Conservation (phyloP, 2,329 filamentous ascomycete genomes). For the Fusarium euwallaceae region DNA sequence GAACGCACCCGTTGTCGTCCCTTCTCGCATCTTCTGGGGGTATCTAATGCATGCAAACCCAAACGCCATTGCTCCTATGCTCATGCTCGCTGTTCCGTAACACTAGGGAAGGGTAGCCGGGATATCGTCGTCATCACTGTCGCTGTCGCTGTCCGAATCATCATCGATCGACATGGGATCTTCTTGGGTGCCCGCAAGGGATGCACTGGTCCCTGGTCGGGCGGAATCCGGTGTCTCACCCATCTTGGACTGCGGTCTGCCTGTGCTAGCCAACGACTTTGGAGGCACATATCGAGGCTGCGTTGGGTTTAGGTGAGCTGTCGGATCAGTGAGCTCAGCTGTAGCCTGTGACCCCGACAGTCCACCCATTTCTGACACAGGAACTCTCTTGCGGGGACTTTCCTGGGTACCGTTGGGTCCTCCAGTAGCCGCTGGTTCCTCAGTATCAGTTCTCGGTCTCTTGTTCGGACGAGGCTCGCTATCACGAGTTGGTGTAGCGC, state of each 20-base stretch:
- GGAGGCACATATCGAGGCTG: constrained; percentile 35
- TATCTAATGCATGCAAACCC: constrained; percentile 27
- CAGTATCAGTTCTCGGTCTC: constrained; percentile 38
- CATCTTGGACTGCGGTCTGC: constrained; percentile 1
- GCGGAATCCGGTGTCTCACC: constrained; percentile 4
- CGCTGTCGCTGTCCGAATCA: constrained; percentile 40
- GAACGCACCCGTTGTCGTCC: neutral
- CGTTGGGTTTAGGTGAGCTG: constrained; percentile 40
- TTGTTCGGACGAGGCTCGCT: constrained; percentile 37
- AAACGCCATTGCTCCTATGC: constrained; percentile 24
- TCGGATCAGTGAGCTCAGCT: constrained; percentile 55
- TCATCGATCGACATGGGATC: constrained; percentile 49
- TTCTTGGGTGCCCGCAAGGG: constrained; percentile 33
- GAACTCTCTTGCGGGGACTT: constrained; percentile 45
- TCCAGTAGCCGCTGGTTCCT: constrained; percentile 4
- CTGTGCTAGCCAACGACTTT: neutral
- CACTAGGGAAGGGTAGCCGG: constrained; percentile 40
- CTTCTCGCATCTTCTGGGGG: constrained; percentile 8
- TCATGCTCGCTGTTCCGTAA: constrained; percentile 6
- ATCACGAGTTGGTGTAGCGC: constrained; percentile 21
- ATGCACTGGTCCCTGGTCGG: neutral
- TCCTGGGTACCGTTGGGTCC: constrained; percentile 16
- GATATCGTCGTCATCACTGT: constrained; percentile 46
- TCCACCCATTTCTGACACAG: constrained; percentile 52
- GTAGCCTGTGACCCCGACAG: constrained; percentile 53